These are phyloP conservation scores for Lophiotrema nucula DNA, from an alignment of 495 filamentous ascomycete genomes.

Conservation along the genomic window DNA sequence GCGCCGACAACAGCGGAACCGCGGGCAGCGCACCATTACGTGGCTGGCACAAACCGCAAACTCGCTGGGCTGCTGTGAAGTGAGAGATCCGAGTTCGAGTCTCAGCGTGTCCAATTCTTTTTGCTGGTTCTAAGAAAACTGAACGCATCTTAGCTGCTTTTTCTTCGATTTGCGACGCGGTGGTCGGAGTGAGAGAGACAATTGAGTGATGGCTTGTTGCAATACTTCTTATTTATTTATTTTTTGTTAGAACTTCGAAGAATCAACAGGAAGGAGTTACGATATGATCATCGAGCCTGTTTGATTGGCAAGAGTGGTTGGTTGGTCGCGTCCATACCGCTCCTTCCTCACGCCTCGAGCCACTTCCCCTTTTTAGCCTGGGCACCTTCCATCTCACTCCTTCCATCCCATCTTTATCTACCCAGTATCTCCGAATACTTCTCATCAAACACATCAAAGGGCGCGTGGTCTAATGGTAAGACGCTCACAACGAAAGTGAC, in stretches of 20 bases:
- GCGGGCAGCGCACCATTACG: too few species aligned
- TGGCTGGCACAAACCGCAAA: too few species aligned
- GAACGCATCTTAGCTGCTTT: background rate
- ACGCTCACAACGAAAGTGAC: too few species aligned
- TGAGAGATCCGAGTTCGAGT: background rate
- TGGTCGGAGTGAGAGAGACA: background rate
- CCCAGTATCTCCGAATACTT: too few species aligned
- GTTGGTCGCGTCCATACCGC: background rate
- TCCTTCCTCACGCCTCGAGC: background rate
- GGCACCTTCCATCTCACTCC: too few species aligned
- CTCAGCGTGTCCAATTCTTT: background rate
- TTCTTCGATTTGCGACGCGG: background rate
- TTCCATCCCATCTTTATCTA: background rate
- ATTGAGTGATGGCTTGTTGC: background rate
- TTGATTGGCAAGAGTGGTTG: background rate
- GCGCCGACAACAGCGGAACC: too few species aligned
- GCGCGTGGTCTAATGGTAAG: too few species aligned
- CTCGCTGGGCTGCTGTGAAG: background rate
- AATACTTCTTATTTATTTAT: too few species aligned
- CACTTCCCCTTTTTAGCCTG: background rate
- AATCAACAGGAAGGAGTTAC: background rate
- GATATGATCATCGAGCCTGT: background rate
- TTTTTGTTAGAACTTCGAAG: too few species aligned
- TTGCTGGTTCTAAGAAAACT: background rate
- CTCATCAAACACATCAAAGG: too few species aligned